Percentiles rank a stretch among this genome's conserved stretches.
Conservation (phyloP, 352 stramenopile species). For the Globisporangium echinulatum region DNA sequence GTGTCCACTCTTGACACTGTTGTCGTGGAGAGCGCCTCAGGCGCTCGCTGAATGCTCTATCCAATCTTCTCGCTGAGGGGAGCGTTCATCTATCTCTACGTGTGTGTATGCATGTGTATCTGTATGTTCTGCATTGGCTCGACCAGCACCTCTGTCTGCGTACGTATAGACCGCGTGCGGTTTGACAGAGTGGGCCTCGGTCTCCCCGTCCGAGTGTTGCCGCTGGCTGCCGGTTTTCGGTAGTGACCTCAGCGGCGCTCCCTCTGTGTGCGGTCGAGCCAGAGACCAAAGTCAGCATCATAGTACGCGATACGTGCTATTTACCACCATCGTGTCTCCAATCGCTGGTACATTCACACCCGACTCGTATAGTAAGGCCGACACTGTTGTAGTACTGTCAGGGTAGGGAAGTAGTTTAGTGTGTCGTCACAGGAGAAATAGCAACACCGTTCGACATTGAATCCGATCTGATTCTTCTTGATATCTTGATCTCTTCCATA, state of each 20-base stretch:
- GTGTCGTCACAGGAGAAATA: too few relatives aligned
- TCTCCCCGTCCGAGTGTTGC: conserved; percentile 56
- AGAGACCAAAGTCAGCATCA: conserved; percentile 64
- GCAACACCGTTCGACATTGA: not conserved
- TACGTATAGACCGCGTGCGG: not conserved
- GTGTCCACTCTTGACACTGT: conserved; percentile 17
- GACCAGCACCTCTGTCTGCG: conserved; percentile 22
- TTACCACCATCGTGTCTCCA: conserved; percentile 76
- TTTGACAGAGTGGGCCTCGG: conserved; percentile 42
- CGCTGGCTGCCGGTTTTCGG: conserved; percentile 76
- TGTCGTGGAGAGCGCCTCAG: conserved; percentile 60
- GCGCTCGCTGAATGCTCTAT: conserved; percentile 48
- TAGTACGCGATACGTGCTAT: conserved; percentile 68
- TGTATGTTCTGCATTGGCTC: conserved; percentile 16
- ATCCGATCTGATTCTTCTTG: not conserved
- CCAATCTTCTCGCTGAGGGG: conserved; percentile 80
- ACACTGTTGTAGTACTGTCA: too few relatives aligned
- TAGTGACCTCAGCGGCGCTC: conserved; percentile 50
- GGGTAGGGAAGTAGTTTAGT: too few relatives aligned
- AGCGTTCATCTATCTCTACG: too few relatives aligned
- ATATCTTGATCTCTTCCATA: not conserved
- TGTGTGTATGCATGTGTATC: conserved; percentile 7
- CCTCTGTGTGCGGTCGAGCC: conserved; percentile 39
- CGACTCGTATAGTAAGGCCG: too few relatives aligned
- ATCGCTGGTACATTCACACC: conserved; percentile 60